Conservation (phyloP, 2,329 filamentous ascomycete genomes). For the Xylariaceae sp. region DNA sequence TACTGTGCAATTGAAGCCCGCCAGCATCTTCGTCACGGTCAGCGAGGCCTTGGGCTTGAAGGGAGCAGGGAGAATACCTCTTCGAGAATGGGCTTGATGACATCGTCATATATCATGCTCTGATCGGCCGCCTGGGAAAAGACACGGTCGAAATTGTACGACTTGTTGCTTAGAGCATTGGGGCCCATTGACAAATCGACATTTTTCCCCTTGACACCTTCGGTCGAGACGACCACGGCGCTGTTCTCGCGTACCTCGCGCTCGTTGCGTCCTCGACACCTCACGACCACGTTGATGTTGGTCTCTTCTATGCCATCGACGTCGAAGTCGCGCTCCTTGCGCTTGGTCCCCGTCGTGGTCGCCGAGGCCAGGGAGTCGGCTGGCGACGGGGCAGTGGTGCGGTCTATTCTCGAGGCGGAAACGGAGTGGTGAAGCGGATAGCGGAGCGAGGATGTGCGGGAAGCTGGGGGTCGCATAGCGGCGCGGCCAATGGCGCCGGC, state of each 20-base stretch:
- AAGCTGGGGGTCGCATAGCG: slow-evolving; percentile 15
- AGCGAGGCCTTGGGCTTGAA: slow-evolving; percentile 3
- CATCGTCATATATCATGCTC: slow-evolving; percentile 88
- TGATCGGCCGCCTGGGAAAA: slow-evolving; percentile 95
- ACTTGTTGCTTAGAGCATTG: slow-evolving; percentile 88
- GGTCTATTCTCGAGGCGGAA: slow-evolving; percentile 24
- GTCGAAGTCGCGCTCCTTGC: slow-evolving; percentile 82
- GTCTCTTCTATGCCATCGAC: slow-evolving; percentile 68
- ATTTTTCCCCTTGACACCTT: slow-evolving; percentile 77
- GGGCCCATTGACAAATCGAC: slow-evolving; percentile 89
- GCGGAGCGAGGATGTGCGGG: slow-evolving; percentile 18
- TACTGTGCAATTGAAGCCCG: slow-evolving; percentile 95
- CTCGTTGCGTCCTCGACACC: slow-evolving; percentile 87
- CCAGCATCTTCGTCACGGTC: slow-evolving; percentile 60
- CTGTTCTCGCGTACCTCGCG: slow-evolving; percentile 92
- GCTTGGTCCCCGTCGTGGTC: slow-evolving; percentile 58
- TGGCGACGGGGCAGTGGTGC: slow-evolving; percentile 54
- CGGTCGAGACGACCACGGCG: slow-evolving; percentile 80
- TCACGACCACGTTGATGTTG: slow-evolving; percentile 95
- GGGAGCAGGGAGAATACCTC: slow-evolving; percentile 52
- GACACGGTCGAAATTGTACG: slow-evolving; percentile 93
- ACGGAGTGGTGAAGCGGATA: slow-evolving; percentile 17
- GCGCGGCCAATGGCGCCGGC: slow-evolving; percentile 14
- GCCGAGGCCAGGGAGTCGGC: slow-evolving; percentile 60
- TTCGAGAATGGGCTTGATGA: slow-evolving; percentile 84